Conservation (phyloP, 1,139 yeast genomes). For the Candida gigantensis region DNA sequence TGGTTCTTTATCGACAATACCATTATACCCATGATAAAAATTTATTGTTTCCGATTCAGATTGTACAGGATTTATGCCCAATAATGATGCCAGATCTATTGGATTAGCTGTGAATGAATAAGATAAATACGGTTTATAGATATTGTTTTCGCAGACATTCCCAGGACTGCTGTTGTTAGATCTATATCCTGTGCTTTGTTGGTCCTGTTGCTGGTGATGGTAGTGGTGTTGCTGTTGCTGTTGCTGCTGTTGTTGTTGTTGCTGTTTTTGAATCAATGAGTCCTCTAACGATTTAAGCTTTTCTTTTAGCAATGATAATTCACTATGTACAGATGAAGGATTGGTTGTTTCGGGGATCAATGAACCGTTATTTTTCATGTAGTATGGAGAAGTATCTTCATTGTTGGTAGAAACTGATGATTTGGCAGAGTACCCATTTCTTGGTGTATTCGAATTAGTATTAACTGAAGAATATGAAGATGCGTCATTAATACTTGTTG, state of each 20-base stretch:
- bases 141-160: not conserved
- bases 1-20: constrained; percentile 27
- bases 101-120: constrained; percentile 4
- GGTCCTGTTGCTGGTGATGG: not conserved
- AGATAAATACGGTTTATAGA: constrained; percentile 4
- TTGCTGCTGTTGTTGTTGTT: constrained; percentile 1
- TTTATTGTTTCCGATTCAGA: constrained; percentile 28
- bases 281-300: constrained; percentile 18
- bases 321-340: constrained; percentile 17
- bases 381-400: not conserved
- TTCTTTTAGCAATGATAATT: constrained; percentile 19
- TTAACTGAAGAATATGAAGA: too few species aligned
- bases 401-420: not conserved
- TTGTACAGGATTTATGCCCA: constrained; percentile 16
- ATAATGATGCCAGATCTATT: constrained; percentile 7
- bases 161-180: constrained; percentile 3
- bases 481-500: too few species aligned
- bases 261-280: constrained; percentile 6
- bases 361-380: not conserved
- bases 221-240: not conserved
- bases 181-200: not conserved
- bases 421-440: too few species aligned
- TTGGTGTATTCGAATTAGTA: too few species aligned
- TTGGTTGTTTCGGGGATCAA: not conserved
- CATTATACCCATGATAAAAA: constrained; percentile 33